Percentiles rank a stretch among this genome's conserved stretches.
Conservation (phyloP, 345 rosid genomes). For the Gossypioides kirkii region DNA sequence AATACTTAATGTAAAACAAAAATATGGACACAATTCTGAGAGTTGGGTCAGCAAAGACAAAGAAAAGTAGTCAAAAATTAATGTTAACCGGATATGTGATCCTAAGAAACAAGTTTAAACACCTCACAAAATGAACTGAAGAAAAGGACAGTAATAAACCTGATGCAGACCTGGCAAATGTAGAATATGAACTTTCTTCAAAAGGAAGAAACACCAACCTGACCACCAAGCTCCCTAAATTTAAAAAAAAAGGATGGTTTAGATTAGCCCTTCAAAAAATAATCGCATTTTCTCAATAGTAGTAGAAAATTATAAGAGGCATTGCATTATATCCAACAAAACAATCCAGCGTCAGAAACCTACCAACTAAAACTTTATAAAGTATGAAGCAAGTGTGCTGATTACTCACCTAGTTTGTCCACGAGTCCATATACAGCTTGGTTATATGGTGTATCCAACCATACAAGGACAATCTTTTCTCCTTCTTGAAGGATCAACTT, state of each 20-base stretch:
- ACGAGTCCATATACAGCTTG: constrained; percentile 96
- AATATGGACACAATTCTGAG: not conserved
- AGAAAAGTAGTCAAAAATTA: not conserved
- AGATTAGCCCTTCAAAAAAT: constrained; percentile 5
- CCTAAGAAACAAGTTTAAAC: not conserved
- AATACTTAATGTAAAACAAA: not conserved
- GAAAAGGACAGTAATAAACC: constrained; percentile 68
- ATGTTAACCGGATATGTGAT: not conserved
- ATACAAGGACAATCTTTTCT: constrained; percentile 89
- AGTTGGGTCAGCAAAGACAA: not conserved
- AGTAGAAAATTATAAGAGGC: constrained; percentile 11
- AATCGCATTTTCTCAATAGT: constrained; percentile 5
- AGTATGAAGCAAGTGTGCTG: constrained; percentile 3
- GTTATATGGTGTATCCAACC: constrained; percentile 94
- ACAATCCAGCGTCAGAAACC: constrained; percentile 5
- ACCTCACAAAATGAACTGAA: not conserved
- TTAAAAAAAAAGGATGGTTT: constrained; percentile 10
- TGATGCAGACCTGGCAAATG: constrained; percentile 97
- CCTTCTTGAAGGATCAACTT: constrained; percentile 96
- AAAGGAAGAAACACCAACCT: constrained; percentile 92
- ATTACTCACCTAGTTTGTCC: constrained; percentile 72
- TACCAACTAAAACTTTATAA: not conserved
- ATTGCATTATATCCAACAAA: constrained; percentile 12
- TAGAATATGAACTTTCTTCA: constrained; percentile 91
- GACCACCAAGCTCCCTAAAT: constrained; percentile 89